Conservation (phyloP, 2,329 filamentous ascomycete species). For the Tolypocladium album region DNA sequence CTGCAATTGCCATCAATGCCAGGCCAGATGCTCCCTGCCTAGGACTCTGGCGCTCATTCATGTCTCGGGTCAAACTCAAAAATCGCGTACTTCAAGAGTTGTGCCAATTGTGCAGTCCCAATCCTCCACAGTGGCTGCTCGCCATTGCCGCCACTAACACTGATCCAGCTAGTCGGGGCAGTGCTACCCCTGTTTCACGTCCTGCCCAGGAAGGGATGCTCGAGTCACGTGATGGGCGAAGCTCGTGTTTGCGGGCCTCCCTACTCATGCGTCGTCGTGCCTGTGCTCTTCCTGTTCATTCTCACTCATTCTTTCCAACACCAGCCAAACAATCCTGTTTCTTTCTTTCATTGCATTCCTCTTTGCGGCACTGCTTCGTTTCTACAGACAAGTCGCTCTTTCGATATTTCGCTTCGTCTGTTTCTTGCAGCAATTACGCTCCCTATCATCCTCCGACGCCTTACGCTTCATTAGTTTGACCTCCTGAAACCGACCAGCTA, state of each 20-base stretch:
- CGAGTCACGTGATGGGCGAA: neutral
- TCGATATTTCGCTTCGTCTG: neutral
- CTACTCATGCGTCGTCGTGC: neutral
- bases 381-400: neutral
- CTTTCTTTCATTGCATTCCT: neutral
- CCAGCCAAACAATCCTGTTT: neutral
- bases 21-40: no score
- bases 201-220: neutral
- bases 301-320: neutral
- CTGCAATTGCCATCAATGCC: neutral
- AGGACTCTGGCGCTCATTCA: neutral
- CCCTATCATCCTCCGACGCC: neutral
- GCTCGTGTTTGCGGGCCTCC: neutral
- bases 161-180: neutral
- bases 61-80: neutral
- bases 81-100: neutral
- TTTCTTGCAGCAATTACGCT: neutral
- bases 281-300: neutral
- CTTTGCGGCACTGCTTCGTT: neutral
- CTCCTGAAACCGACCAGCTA: neutral
- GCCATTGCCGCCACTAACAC: neutral
- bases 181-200: neutral
- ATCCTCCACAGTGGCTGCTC: neutral
- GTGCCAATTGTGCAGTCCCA: neutral
- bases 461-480: neutral